Base-by-base conservation (phyloP, 331 rosid species). In the Stylosanthes scabra region DNA sequence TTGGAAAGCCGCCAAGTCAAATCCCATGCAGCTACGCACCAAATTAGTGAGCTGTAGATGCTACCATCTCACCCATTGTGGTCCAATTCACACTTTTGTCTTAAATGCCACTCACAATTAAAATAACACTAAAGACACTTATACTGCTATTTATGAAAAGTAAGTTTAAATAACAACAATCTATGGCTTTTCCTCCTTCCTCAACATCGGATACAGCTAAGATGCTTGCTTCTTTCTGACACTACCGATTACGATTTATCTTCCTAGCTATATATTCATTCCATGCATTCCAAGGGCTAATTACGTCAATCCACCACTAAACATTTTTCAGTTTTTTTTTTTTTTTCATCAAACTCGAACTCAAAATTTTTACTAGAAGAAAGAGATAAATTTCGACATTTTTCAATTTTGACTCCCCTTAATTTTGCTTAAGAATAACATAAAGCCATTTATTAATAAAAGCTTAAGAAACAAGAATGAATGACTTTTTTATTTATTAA, bases 161-260 rank as follows among this genome's bases (percentile, higher is more conserved):
- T 63, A 60, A 66, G 37, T 31, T 31, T 31, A 31, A 47, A 47
- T 14, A n/a, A 60, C 1, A 15, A 60, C 14, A 47, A 45, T 37
- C 5, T 31, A 31, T 31, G 37, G 67, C 3, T 61, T 67, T 65
- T 62, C 25, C 25, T 20, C 25, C 25, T 34, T 71, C 16, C 31
- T 72, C 70, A 29, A 27, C 47, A 85, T 80, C 76, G 90, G 65
- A 51, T 85, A 82, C 91, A 84, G 91, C 90, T 84, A 87, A 84
- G 70, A 73, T 20, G 66, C 81, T 67, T 68, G 81, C 90, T 86
- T 81, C 84, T 88, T 74, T 86, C 93, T 65, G 68, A 81, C 87
- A 71, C 93, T 87, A 81, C 82, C 79, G 73, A 79, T 31, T 3
- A 15, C n/a, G n/a, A n/a, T n/a, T n/a, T n/a, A n/a, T n/a, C n/a